These are phyloP conservation scores for Psophocarpus tetragonolobus DNA, from an alignment of 306 rosid genomes.

Conservation along the genomic window DNA sequence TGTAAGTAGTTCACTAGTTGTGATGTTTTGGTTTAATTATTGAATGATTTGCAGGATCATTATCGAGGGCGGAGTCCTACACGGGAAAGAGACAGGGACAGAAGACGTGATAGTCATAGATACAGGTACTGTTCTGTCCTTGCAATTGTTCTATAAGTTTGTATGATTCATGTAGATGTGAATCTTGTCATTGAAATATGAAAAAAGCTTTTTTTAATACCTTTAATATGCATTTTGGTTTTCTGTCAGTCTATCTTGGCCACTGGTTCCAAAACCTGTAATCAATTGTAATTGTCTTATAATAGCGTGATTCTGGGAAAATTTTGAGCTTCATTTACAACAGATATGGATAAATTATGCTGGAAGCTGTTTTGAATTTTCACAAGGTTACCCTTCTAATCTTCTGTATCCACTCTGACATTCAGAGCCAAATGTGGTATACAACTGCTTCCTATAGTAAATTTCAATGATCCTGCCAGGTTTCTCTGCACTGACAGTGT, in stretches of 20 bases:
- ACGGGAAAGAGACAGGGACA: conserved; percentile 86
- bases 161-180: conserved; percentile 1
- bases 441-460: conserved; percentile 79
- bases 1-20: not conserved
- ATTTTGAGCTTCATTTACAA: not conserved
- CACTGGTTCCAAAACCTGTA: not conserved
- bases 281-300: conserved; percentile 10
- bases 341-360: not conserved
- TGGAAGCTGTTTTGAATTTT: conserved; percentile 60
- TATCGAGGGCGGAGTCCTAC: conserved; percentile 88
- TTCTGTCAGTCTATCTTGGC: not conserved
- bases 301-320: not conserved
- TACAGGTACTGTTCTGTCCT: conserved; percentile 58
- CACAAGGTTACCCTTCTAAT: conserved; percentile 37
- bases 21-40: conserved; percentile 19
- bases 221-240: not conserved
- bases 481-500: conserved; percentile 99
- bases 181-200: not conserved
- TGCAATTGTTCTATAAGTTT: not conserved
- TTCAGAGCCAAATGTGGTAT: conserved; percentile 67
- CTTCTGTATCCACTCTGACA: conserved; percentile 61
- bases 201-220: not conserved
- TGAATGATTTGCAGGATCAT: conserved; percentile 55
- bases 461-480: conserved; percentile 83
- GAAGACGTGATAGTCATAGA: conserved; percentile 91